phyloP scores from a whole-genome alignment of 2,329 filamentous ascomycete genomes.

The Aspergillus felis region DNA sequence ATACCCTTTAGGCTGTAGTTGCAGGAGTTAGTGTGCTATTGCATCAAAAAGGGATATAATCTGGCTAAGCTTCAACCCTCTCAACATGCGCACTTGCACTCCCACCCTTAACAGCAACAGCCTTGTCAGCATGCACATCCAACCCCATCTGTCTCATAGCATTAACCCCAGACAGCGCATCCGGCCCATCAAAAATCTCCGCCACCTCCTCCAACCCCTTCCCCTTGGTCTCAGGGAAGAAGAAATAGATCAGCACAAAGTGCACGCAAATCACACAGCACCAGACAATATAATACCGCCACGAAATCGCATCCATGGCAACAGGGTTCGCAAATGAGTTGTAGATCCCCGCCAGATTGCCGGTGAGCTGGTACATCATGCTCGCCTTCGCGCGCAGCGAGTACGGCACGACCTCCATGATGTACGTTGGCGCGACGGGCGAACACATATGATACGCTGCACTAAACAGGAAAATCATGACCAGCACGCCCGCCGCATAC shows the following conservation, averaged over 20 bases:
- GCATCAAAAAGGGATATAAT: too few species aligned
- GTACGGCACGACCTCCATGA: constrained; percentile 14
- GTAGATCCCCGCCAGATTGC: constrained; percentile 10
- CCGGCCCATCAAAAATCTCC: constrained; percentile 6
- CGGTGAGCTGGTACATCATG: constrained; percentile 12
- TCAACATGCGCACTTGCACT: neutral
- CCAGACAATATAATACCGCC: constrained; percentile 16
- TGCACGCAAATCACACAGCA: constrained; percentile 1
- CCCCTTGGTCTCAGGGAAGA: constrained; percentile 18
- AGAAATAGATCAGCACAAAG: constrained; percentile 9
- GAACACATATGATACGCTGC: constrained; percentile 9
- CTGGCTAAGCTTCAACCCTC: neutral
- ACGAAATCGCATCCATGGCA: constrained; percentile 10
- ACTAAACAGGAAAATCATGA: constrained; percentile 8
- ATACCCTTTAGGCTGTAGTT: too few species aligned
- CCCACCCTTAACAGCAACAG: neutral
- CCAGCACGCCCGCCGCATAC: constrained; percentile 1
- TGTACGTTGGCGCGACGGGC: constrained; percentile 13
- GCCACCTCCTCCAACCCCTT: constrained; percentile 15
- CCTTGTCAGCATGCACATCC: constrained; percentile 6
- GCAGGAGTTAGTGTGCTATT: too few species aligned
- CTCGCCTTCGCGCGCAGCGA: constrained; percentile 12
- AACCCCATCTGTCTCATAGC: constrained; percentile 6
- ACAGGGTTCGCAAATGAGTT: constrained; percentile 10
- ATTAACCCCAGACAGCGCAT: constrained; percentile 3